Conservation (phyloP, 2,329 filamentous ascomycete genomes). For the Blastomyces parvus region DNA sequence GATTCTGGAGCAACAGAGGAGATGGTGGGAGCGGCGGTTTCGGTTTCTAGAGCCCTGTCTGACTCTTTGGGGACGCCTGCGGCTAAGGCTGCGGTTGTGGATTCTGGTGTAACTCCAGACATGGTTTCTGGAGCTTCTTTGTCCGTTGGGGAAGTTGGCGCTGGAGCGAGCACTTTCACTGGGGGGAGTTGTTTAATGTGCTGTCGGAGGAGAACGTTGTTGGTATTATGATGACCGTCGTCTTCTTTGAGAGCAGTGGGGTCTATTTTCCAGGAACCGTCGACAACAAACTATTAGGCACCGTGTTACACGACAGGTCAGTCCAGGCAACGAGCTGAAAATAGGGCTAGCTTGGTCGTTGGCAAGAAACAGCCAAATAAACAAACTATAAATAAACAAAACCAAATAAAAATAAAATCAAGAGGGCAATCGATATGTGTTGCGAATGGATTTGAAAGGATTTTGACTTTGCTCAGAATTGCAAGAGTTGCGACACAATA, state of each 20-base stretch:
- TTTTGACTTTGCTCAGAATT: background rate
- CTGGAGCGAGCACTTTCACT: conserved; percentile 5
- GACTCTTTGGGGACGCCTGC: conserved; percentile 51
- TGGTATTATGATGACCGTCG: conserved; percentile 74
- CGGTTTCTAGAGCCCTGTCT: conserved; percentile 14
- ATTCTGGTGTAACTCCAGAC: conserved; percentile 59
- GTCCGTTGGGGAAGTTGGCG: conserved; percentile 11
- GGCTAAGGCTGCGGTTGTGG: conserved; percentile 61
- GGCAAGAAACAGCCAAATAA: background rate
- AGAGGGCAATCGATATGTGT: background rate
- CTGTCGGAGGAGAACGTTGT: conserved; percentile 78
- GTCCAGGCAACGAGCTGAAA: conserved; percentile 1
- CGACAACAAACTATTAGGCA: conserved; percentile 71
- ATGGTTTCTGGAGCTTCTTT: conserved; percentile 22
- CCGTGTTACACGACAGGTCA: conserved; percentile 7
- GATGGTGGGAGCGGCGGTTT: conserved; percentile 36
- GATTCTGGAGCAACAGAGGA: conserved; percentile 59
- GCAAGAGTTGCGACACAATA: background rate
- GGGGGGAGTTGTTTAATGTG: conserved; percentile 45
- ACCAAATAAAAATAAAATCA: background rate
- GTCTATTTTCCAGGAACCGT: conserved; percentile 83
- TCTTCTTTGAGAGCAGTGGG: conserved; percentile 69
- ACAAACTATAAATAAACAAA: background rate
- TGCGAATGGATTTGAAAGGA: background rate
- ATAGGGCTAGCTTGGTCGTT: too few relatives aligned